A percentile compares a stretch with the other conserved stretches of the same genome.
These are phyloP conservation scores for Fusarium tanahbumbuense DNA, from an alignment of 2,329 filamentous ascomycete genomes.

Conservation along the genomic window DNA sequence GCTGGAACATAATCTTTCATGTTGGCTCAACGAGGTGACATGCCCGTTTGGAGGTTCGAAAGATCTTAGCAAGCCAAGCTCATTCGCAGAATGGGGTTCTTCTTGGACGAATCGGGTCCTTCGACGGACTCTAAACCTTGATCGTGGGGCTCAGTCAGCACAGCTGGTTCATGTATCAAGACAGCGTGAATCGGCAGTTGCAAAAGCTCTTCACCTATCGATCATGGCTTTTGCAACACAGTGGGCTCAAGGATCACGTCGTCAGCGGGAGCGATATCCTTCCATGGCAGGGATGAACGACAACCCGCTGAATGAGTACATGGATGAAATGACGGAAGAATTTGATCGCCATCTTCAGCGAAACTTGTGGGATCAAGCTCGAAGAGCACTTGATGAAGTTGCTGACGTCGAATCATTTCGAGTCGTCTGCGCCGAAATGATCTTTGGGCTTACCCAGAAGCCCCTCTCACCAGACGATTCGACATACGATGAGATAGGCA, in stretches of 20 bases:
- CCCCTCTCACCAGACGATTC: constrained; percentile 23
- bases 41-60: constrained; percentile 56
- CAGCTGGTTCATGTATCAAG: constrained; percentile 53
- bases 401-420: constrained; percentile 52
- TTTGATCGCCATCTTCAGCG: constrained; percentile 53
- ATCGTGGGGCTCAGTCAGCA: constrained; percentile 54
- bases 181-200: neutral
- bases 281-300: constrained; percentile 1
- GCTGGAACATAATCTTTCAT: constrained; percentile 63
- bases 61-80: neutral
- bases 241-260: constrained; percentile 54
- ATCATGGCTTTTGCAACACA: constrained; percentile 65
- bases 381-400: constrained; percentile 49
- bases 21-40: constrained; percentile 64
- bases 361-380: constrained; percentile 53
- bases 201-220: constrained; percentile 57
- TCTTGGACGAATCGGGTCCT: constrained; percentile 62
- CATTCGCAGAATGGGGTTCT: constrained; percentile 47
- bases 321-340: constrained; percentile 44
- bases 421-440: constrained; percentile 54
- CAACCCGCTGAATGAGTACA: neutral
- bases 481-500: neutral
- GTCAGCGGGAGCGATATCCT: constrained; percentile 11
- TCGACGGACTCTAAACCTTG: constrained; percentile 59
- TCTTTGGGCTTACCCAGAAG: constrained; percentile 53